These are phyloP conservation scores for Prunella vulgaris DNA, from an alignment of 257 asterid genomes.

Conservation along the genomic window DNA sequence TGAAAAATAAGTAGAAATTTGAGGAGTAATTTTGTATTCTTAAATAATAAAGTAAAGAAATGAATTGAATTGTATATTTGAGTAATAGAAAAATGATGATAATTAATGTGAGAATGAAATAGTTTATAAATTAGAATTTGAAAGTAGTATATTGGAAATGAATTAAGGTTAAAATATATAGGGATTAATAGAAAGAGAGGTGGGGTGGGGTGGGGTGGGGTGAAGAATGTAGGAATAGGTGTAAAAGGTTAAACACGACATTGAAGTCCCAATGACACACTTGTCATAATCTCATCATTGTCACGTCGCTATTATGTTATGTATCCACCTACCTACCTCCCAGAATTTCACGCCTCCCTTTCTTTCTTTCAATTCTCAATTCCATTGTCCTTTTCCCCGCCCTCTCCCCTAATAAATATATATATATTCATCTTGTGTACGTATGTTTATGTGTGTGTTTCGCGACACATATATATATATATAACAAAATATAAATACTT, in stretches of 20 bases:
- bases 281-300: slow-evolving; percentile 54
- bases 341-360: slow-evolving; percentile 38
- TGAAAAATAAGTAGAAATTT: too few species aligned
- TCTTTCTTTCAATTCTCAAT: neutral
- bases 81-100: too few species aligned
- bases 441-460: neutral
- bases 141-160: neutral
- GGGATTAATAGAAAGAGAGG: too few species aligned
- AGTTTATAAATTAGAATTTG: too few species aligned
- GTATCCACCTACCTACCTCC: slow-evolving; percentile 23
- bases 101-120: too few species aligned
- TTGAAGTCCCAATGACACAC: slow-evolving; percentile 34
- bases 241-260: slow-evolving; percentile 18
- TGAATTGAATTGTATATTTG: too few species aligned
- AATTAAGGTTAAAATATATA: too few species aligned
- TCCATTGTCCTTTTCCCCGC: slow-evolving; percentile 10
- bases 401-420: too few species aligned
- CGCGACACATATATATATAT: neutral
- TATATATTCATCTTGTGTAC: neutral
- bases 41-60: too few species aligned
- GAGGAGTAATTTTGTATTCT: too few species aligned
- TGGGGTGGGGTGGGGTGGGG: neutral
- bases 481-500: neutral
- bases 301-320: slow-evolving; percentile 39
- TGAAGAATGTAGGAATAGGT: neutral